Base-by-base conservation (phyloP, 73 alveolate genomes). In the Loxodes magnus region DNA sequence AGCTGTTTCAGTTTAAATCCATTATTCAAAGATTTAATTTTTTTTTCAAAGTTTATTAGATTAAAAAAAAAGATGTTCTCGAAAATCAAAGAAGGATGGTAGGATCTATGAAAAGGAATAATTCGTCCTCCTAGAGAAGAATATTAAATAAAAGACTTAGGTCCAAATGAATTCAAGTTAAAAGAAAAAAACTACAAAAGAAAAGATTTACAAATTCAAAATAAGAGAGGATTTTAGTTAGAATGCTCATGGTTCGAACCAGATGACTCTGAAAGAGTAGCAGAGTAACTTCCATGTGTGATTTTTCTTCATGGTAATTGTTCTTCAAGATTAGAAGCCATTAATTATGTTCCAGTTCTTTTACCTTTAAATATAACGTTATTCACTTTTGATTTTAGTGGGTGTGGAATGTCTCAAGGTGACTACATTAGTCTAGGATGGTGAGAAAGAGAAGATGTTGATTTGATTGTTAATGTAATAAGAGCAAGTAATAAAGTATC, bases 321-420 rank as follows among this genome's bases (percentile, higher is more conserved):
- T 7, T 71, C 93, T 25, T 74, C 92, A 16, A 49, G 98, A 28
- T 26, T 68, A 43, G 96, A 87, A 42, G 95, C 94, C 5, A n/a
- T 88, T 12, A 65, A 66, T n/a, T 48, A 57, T 44, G 51, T 63
- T 30, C 79, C 85, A 5, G 43, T 57, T 19, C 70, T 88, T 28
- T 50, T 85, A 25, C 82, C 87, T n/a, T 19, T 35, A 17, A 64
- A 65, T 46, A 74, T 87, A 7, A 73, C 69, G 44, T 52, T 88
- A 35, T 84, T 83, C 39, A 61, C 70, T 4, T 76, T 88, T 35
- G 98, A 88, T 57, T 88, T 84, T 35, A 85, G 94, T 10, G 98
- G 98, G 12, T 85, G 95, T 59, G 98, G 98, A 0, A 35, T 54
- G 15, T 76, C 94, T 35, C 95, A 85, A 37, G 98, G 96, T 14